A percentile compares a stretch with the other conserved stretches of the same genome.
Conservation (phyloP, 1,284 basidiomycete genomes). For the Hymenochaete sp. region DNA sequence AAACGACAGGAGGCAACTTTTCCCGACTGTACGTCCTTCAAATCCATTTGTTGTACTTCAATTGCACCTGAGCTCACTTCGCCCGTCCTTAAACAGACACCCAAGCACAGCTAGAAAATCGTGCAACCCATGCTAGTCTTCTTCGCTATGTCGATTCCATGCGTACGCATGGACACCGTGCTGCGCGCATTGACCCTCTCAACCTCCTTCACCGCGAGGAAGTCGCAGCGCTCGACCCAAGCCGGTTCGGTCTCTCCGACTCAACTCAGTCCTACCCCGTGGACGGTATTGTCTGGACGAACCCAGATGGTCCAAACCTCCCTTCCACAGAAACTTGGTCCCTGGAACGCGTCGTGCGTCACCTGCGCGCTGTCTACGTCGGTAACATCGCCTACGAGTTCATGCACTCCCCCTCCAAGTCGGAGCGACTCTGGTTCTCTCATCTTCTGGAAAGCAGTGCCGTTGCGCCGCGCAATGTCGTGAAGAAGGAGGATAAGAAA, state of each 20-base stretch:
- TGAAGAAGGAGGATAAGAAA: slow-evolving; percentile 33
- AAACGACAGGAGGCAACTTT: slow-evolving; percentile 55
- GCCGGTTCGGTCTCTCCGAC: slow-evolving; percentile 66
- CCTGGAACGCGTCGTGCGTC: slow-evolving; percentile 58
- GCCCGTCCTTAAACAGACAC: slow-evolving; percentile 45
- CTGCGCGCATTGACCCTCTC: slow-evolving; percentile 77
- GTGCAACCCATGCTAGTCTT: slow-evolving; percentile 65
- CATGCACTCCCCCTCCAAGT: slow-evolving; percentile 77
- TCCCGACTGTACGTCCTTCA: slow-evolving; percentile 59
- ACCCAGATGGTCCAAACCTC: slow-evolving; percentile 36
- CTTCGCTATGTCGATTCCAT: slow-evolving; percentile 84
- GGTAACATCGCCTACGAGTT: slow-evolving; percentile 84
- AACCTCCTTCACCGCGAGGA: slow-evolving; percentile 79
- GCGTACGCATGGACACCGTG: slow-evolving; percentile 70
- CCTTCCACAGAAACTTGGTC: slow-evolving; percentile 53
- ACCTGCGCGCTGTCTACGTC: slow-evolving; percentile 68
- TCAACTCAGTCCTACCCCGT: slow-evolving; percentile 53
- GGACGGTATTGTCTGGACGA: slow-evolving; percentile 73
- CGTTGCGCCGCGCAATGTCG: slow-evolving; percentile 30
- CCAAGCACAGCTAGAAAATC: slow-evolving; percentile 63
- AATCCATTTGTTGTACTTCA: slow-evolving; percentile 6
- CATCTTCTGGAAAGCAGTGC: slow-evolving; percentile 67
- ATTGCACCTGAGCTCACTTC: too few relatives aligned
- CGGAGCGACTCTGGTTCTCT: slow-evolving; percentile 78
- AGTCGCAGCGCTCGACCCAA: slow-evolving; percentile 72